Evolutionary conservation across 495 filamentous ascomycete species (phyloP), one percentile per base, ranked within the genome.

Genomic region (Arthonia radiata): DNA sequence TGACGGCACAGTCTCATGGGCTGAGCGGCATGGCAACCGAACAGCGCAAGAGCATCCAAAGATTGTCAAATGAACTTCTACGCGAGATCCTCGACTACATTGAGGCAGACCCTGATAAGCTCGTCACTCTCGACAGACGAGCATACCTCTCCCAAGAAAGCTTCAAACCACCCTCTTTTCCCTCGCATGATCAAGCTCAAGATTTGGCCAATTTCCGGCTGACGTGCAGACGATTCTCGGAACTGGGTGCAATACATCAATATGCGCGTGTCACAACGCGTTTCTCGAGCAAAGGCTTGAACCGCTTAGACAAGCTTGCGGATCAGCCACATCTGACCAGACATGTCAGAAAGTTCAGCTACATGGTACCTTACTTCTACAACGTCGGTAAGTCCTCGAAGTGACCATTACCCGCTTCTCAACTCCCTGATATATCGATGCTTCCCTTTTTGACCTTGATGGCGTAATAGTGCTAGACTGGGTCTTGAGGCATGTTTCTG

Each of bases 321-420:
- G 36, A 36, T 16, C 44, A 49, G 24, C 39, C 43, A 9, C 57
- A 68, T 39, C 52, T 71, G 12, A 59, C 64, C 18, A 53, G 48
- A 33, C 57, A 68, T 47, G 66, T 72, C 25, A 64, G 56, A 43
- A 61, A 67, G 39, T 64, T 77, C 42, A 69, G 64, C 37, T 77
- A 77, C 42, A 59, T 76, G 48, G 62, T 76, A 41, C 67, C 67
- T 38, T 66, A 59, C 29, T 71, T 72, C 43, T 74, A 74, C 47
- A 39, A 37, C 8, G 35, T 48, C 28, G 50, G 51, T 55, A 22
- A 7, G 11, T 22, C n/a, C n/a, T n/a, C n/a, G n/a, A n/a, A n/a
- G n/a, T n/a, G n/a, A n/a, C n/a, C n/a, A n/a, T n/a, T n/a, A n/a
- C n/a, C n/a, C n/a, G n/a, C n/a, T n/a, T n/a, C n/a, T n/a, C n/a